Base-by-base conservation (phyloP, 768 basidiomycete genomes). In the Hygrocybe punicea region DNA sequence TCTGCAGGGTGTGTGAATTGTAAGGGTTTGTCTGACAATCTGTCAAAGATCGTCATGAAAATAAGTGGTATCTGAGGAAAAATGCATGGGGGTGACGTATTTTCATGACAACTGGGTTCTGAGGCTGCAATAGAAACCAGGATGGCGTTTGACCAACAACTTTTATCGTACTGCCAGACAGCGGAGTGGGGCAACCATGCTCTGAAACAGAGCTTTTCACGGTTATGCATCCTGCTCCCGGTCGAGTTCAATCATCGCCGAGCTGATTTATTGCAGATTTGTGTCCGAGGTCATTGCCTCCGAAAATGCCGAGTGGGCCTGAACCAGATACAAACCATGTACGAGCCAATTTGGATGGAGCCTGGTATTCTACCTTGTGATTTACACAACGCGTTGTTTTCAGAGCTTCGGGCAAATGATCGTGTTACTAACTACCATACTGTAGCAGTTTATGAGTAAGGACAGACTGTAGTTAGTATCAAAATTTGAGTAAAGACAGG, bases 181-280 rank as follows among this genome's bases (percentile, higher is more conserved):
- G 78, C 78, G 9, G 78, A 83, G 59, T 83, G 79, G 81, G 80
- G 80, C 0, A 81, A 76, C 70, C 67, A 68, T 1, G 56, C 65
- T 6, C 49, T 82, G 6, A 78, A 80, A 58, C 77, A 76, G 7
- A 74, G 75, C 1, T 82, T 80, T 69, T 76, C 79, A 4, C 63
- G 71, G 2, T 68, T 83, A 10, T 63, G 71, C 4, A 51, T 83
- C 2, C 81, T 73, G 2, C 60, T 81, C 0, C 58, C 67, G 10
- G 72, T 78, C 17, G 58, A 70, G 34, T 35, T 76, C 54, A 51
- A 42, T 2, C 39, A 64, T 6, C 19, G 24, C 0, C 58, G 71
- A 2, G 65, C 47, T 11, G 60, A 74, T 46, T 64, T 81, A 1
- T 58, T 81, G 2, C 75, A 78, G 62, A 66, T 63, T 8, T 70